These are phyloP conservation scores for Penicillium janthinellum DNA, from an alignment of 2,329 filamentous ascomycete genomes.

Conservation along the genomic window DNA sequence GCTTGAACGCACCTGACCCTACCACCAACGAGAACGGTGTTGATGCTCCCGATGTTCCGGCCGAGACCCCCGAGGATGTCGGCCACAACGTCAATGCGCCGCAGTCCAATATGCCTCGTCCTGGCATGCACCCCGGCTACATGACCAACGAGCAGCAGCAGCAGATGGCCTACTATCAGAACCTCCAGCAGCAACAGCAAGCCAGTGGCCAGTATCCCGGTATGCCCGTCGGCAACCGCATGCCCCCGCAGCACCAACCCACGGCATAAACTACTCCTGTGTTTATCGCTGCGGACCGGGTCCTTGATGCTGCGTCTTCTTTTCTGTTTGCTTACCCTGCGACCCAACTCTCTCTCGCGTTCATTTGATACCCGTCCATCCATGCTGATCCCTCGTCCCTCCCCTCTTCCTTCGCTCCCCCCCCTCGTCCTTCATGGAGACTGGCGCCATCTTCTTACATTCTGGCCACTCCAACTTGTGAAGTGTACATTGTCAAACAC, in stretches of 20 bases:
- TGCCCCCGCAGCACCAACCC: constrained; percentile 81
- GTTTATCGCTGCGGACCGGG: constrained; percentile 24
- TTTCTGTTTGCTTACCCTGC: constrained; percentile 29
- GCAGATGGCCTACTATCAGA: constrained; percentile 80
- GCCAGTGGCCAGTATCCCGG: constrained; percentile 68
- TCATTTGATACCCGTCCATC: constrained; percentile 43
- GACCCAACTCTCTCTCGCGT: constrained; percentile 31
- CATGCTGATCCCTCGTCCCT: constrained; percentile 29
- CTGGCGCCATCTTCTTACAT: constrained; percentile 4
- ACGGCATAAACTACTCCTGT: constrained; percentile 59
- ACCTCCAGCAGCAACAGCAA: constrained; percentile 71
- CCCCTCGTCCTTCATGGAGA: constrained; percentile 3
- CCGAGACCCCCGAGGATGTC: constrained; percentile 91
- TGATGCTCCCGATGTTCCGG: constrained; percentile 68
- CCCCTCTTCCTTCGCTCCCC: constrained; percentile 4
- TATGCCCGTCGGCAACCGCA: constrained; percentile 75
- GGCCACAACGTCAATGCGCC: constrained; percentile 72
- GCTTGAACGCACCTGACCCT: constrained; percentile 93
- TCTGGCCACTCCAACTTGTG: constrained; percentile 13
- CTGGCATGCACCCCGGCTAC: constrained; percentile 71
- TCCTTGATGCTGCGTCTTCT: constrained; percentile 28
- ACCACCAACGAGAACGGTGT: constrained; percentile 79
- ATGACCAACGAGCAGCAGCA: constrained; percentile 69
- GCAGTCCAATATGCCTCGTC: constrained; percentile 65
- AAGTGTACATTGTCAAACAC: constrained; percentile 29